These are phyloP conservation scores for Stylosanthes scabra DNA, from an alignment of 331 rosid species.

Conservation along the genomic window DNA sequence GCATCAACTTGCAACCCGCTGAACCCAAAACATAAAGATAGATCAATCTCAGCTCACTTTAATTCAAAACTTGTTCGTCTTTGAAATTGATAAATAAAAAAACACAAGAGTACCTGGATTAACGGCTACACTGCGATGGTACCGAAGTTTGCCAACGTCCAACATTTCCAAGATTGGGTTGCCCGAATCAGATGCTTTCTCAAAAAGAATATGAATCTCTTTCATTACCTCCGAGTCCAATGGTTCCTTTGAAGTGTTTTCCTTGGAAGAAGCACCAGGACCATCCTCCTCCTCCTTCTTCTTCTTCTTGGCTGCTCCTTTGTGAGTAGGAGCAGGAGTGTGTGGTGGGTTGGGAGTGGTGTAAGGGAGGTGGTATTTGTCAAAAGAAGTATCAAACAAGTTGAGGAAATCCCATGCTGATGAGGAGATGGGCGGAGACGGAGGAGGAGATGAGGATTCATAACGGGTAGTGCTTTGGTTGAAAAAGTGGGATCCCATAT, in stretches of 20 bases:
- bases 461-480: slow-evolving; percentile 15
- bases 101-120: slow-evolving; percentile 46
- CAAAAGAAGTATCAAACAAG: slow-evolving; percentile 68
- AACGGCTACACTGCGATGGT: slow-evolving; percentile 47
- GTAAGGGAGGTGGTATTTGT: slow-evolving; percentile 57
- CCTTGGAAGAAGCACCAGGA: slow-evolving; percentile 1
- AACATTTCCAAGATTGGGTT: slow-evolving; percentile 54
- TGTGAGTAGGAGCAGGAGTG: background rate
- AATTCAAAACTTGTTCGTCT: background rate
- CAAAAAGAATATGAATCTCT: slow-evolving; percentile 58
- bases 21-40: slow-evolving; percentile 20
- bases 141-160: slow-evolving; percentile 44
- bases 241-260: slow-evolving; percentile 11
- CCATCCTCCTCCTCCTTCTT: background rate
- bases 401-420: slow-evolving; percentile 74
- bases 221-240: slow-evolving; percentile 43
- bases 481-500: slow-evolving; percentile 16
- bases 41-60: background rate
- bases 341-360: background rate
- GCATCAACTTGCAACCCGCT: slow-evolving; percentile 50
- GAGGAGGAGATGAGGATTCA: slow-evolving; percentile 21
- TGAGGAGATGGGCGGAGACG: slow-evolving; percentile 73
- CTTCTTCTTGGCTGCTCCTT: slow-evolving; percentile 15
- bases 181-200: slow-evolving; percentile 66
- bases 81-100: slow-evolving; percentile 4